Conservation (phyloP, 108 stramenopile genomes). For the Conticribra weissflogii region DNA sequence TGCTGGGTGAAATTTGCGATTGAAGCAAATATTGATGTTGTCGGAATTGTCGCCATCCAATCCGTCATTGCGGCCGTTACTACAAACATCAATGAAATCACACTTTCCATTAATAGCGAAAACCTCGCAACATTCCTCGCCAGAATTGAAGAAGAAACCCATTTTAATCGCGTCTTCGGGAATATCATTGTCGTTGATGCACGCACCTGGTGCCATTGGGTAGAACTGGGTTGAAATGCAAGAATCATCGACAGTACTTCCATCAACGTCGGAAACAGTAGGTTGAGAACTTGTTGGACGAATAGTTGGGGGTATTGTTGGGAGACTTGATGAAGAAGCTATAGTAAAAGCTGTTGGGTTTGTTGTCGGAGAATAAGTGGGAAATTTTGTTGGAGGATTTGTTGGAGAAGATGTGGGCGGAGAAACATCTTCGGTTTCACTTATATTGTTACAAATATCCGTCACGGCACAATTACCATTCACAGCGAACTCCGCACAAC, state of each 20-base stretch:
- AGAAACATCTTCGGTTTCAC: too few species aligned
- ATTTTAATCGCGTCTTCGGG: not conserved
- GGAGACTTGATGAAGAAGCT: too few species aligned
- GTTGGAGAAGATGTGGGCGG: too few species aligned
- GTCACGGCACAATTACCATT: not conserved
- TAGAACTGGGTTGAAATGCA: not conserved
- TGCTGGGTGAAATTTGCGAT: not conserved
- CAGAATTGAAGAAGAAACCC: not conserved
- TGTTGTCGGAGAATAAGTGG: too few species aligned
- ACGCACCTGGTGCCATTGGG: too few species aligned
- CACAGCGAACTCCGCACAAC: not conserved
- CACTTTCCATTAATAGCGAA: not conserved
- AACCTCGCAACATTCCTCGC: not conserved
- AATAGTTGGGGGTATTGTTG: too few species aligned
- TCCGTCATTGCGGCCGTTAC: not conserved
- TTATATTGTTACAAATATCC: not conserved
- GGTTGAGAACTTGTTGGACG: too few species aligned
- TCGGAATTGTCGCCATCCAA: too few species aligned
- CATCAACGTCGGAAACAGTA: too few species aligned
- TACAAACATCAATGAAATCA: not conserved
- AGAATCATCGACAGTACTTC: not conserved
- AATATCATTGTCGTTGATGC: not conserved
- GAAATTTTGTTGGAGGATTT: too few species aligned
- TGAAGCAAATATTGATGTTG: too few species aligned
- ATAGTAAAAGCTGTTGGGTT: too few species aligned